A percentile compares a stretch with the other conserved stretches of the same genome.
These are phyloP conservation scores for Vigna trinervia DNA, from an alignment of 306 rosid species.

Conservation along the genomic window DNA sequence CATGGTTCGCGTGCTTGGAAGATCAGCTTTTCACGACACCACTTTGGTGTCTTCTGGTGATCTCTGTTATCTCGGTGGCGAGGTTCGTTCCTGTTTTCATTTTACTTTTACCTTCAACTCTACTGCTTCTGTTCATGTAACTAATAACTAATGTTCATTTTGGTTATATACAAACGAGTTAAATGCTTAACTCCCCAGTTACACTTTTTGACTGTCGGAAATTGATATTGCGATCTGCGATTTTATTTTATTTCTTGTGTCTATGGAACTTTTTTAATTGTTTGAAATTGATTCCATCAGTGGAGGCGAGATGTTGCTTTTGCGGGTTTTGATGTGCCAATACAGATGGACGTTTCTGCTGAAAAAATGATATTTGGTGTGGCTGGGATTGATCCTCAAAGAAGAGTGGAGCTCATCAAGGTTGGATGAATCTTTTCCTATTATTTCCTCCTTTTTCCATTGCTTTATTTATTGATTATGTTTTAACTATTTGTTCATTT, in stretches of 20 bases:
- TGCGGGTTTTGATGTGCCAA: slow-evolving; percentile 90
- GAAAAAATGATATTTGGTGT: slow-evolving; percentile 86
- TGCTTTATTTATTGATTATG: neutral
- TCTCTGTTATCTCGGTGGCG: slow-evolving; percentile 89
- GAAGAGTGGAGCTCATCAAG: slow-evolving; percentile 86
- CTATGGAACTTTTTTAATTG: neutral
- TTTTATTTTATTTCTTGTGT: no score
- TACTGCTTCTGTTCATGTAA: neutral
- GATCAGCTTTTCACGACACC: slow-evolving; percentile 95
- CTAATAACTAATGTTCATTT: no score
- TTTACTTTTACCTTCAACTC: neutral
- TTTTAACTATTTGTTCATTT: slow-evolving; percentile 3
- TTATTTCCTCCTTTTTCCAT: neutral
- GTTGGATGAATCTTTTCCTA: slow-evolving; percentile 47
- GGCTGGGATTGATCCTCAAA: slow-evolving; percentile 70
- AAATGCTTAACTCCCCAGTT: neutral
- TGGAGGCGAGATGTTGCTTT: slow-evolving; percentile 97
- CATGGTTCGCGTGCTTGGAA: slow-evolving; percentile 91
- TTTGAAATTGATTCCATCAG: slow-evolving; percentile 45
- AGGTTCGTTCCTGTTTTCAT: slow-evolving; percentile 46
- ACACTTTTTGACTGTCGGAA: neutral
- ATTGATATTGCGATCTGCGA: neutral
- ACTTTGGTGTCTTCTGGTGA: slow-evolving; percentile 73
- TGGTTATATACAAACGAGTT: neutral
- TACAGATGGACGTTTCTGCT: slow-evolving; percentile 93